These are phyloP conservation scores for Crithidia sp. DNA, from an alignment of 208 protist species.

Conservation along the genomic window DNA sequence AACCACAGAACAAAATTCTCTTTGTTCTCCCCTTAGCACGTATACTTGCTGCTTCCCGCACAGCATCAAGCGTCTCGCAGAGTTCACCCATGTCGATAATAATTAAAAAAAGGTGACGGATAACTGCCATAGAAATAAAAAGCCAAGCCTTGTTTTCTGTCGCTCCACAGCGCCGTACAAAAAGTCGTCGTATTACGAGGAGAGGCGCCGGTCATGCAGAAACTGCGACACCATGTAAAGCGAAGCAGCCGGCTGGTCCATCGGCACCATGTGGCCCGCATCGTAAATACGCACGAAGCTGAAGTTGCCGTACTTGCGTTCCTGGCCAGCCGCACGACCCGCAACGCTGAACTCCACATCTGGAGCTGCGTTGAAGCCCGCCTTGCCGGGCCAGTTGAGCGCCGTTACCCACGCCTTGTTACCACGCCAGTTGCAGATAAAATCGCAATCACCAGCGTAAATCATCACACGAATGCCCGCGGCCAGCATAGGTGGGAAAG, in stretches of 20 bases:
- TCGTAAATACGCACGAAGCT: slow-evolving; percentile 78
- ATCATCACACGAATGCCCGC: slow-evolving; percentile 79
- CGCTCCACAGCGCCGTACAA: no score
- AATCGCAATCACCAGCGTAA: slow-evolving; percentile 91
- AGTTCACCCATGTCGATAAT: no score
- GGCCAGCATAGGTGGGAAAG: slow-evolving; percentile 54
- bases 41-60: no score
- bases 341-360: slow-evolving; percentile 35
- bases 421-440: slow-evolving; percentile 93
- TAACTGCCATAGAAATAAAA: no score
- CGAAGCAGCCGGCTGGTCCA: slow-evolving; percentile 69
- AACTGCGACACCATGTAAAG: slow-evolving; percentile 58
- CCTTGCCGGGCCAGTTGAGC: slow-evolving; percentile 73
- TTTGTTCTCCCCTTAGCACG: no score
- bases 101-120: no score
- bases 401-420: slow-evolving; percentile 76
- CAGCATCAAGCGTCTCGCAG: no score
- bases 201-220: no score
- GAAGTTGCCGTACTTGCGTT: slow-evolving; percentile 43
- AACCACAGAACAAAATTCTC: no score
- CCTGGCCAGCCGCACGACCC: slow-evolving; percentile 28
- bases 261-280: slow-evolving; percentile 89
- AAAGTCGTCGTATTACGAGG: no score
- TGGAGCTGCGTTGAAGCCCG: slow-evolving; percentile 45
- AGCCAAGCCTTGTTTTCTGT: no score